Evolutionary conservation across 2,329 filamentous ascomycete species (phyloP).

Genomic region (Polytolypa hystricis): DNA sequence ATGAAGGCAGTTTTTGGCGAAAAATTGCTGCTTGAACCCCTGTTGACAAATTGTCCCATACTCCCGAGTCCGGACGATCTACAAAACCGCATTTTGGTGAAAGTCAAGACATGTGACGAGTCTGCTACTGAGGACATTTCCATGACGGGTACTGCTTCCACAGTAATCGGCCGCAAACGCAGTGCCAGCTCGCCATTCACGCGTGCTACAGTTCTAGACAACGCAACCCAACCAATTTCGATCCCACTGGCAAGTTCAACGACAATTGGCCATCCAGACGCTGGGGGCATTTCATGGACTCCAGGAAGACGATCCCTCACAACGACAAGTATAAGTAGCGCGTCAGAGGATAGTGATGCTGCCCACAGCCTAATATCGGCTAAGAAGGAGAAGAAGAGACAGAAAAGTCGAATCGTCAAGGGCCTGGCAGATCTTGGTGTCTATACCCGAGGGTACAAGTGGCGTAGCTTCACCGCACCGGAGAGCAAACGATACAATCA

Average conservation of each 20-base stretch:
- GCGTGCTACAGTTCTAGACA: conserved; percentile 52
- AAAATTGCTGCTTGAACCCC: conserved; percentile 64
- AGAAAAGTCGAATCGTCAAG: conserved; percentile 73
- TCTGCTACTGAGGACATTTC: conserved; percentile 1
- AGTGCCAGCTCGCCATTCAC: conserved; percentile 72
- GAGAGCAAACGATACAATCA: conserved; percentile 86
- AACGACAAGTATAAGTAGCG: conserved; percentile 45
- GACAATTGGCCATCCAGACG: conserved; percentile 41
- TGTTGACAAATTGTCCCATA: conserved; percentile 55
- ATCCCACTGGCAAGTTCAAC: conserved; percentile 42
- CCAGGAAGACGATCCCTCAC: conserved; percentile 44
- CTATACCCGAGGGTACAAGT: conserved; percentile 67
- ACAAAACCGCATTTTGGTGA: conserved; percentile 74
- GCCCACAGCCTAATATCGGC: conserved; percentile 41
- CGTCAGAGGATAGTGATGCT: conserved; percentile 68
- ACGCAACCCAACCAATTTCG: conserved; percentile 30
- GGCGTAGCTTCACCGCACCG: conserved; percentile 63
- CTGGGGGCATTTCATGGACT: conserved; percentile 33
- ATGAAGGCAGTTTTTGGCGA: conserved; percentile 76
- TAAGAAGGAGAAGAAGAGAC: conserved; percentile 48
- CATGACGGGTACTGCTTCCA: conserved; percentile 46
- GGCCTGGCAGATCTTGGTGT: conserved; percentile 78
- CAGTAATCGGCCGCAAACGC: conserved; percentile 36
- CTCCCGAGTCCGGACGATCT: conserved; percentile 81
- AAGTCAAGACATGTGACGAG: conserved; percentile 62